Conservation (phyloP, 352 stramenopile species). For the Pythium scleroteichum region DNA sequence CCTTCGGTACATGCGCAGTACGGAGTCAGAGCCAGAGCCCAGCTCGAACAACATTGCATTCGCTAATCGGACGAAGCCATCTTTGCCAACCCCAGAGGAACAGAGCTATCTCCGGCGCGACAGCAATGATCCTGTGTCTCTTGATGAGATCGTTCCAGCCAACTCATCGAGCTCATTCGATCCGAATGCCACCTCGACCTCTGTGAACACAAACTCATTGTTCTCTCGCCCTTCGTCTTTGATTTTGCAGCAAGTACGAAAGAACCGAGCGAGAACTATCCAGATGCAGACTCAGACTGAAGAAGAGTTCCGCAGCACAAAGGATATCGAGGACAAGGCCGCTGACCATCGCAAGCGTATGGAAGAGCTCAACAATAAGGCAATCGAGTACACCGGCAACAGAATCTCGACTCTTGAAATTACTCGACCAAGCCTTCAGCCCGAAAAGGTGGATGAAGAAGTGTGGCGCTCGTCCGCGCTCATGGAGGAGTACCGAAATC, state of each 20-base stretch:
- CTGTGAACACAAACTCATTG: slow-evolving; percentile 14
- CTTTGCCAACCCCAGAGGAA: neutral
- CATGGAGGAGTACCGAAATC: slow-evolving; percentile 23
- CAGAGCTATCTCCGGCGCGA: neutral
- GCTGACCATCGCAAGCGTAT: slow-evolving; percentile 63
- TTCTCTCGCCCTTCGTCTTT: slow-evolving; percentile 25
- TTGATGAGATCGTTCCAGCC: slow-evolving; percentile 24
- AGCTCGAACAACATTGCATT: slow-evolving; percentile 5
- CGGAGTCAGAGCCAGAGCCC: slow-evolving; percentile 8
- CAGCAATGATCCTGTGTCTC: slow-evolving; percentile 10
- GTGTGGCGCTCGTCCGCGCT: slow-evolving; percentile 22
- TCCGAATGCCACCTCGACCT: neutral
- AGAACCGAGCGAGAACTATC: slow-evolving; percentile 27
- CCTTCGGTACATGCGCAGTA: slow-evolving; percentile 14
- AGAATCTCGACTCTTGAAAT: slow-evolving; percentile 38
- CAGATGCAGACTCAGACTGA: slow-evolving; percentile 27
- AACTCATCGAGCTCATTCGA: slow-evolving; percentile 8
- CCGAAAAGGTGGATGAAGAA: slow-evolving; percentile 36
- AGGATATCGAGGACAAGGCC: slow-evolving; percentile 48
- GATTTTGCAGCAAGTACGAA: slow-evolving; percentile 27
- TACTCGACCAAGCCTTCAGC: slow-evolving; percentile 17
- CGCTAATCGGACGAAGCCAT: slow-evolving; percentile 7
- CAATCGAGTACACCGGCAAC: slow-evolving; percentile 42
- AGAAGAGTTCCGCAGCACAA: slow-evolving; percentile 41
- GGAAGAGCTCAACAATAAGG: slow-evolving; percentile 59